Evolutionary conservation across 768 basidiomycete genomes (phyloP), one percentile per base, ranked within the genome.

Genomic region (Podaxis rugospora): DNA sequence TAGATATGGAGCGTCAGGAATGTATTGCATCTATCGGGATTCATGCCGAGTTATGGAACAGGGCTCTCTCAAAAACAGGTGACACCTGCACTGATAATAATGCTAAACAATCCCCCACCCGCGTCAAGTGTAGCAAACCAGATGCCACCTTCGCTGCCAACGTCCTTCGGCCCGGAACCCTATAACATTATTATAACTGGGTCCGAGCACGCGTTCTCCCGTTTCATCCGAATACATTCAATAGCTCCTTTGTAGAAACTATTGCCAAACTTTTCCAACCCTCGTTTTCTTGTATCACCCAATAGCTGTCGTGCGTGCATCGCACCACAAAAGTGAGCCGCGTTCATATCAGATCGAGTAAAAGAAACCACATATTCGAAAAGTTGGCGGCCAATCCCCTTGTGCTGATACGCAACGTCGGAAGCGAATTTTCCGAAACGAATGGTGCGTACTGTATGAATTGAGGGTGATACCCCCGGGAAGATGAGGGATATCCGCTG

Each of bases 371-470:
- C 73, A 64, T 78, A 69, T 51, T 68, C 63, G 40, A 89, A 71
- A 47, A 86, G 74, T 52, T 66, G 70, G 25, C 81, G 79, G 36
- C 83, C 84, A 62, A 88, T 74, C 25, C 85, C 85, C 62, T 66
- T 76, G 21, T 80, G 76, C 71, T 85, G 85, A 66, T 77, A 75
- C n/a, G 68, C 63, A 35, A 76, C 73, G 49, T 79, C 74, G 70
- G 83, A 87, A 16, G 85, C 81, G 66, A 87, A 88, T 67, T 87
- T 87, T 63, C 84, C 75, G 72, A 87, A 86, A 28, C 83, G 78
- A 21, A 78, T 77, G 9, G 69, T 63, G 51, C 14, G 69, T n/a
- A 14, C 21, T 62, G 54, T 56, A 57, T 56, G 64, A 21, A 54
- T 51, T 57, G 65, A 42, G 21, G 36, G 56, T 50, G 66, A 42